Base-by-base conservation (phyloP, 2,329 filamentous ascomycete species). In the Penicillium sclerotigenum region DNA sequence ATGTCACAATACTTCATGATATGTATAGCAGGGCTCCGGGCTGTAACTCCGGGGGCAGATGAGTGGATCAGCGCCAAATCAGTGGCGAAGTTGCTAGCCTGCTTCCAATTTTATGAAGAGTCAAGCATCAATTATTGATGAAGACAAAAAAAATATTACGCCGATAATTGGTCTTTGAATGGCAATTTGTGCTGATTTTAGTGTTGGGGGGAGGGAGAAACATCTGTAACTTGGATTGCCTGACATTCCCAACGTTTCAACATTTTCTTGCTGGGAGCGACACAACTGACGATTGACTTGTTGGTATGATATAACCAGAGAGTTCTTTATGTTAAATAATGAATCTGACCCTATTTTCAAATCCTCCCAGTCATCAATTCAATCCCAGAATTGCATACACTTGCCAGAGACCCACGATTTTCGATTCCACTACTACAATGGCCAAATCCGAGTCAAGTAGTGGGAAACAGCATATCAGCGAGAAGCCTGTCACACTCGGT, bases 381-480 rank as follows among this genome's bases (percentile, higher is more conserved):
- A 11, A 14, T 33, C 26, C 18, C 5, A 9, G 5, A 22, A n/a
- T 20, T 20, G 28, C 31, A 13, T 37, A 13, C 22, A n/a, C 20
- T 28, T 22, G 13, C 9, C 11, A 36, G 33, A 20, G n/a, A 14
- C 16, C 13, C 14, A 11, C 24, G 14, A 20, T 14, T 31, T 31
- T 20, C 10, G 28, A 37, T 16, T 29, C 24, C 31, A 22, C 38
- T 26, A 4, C 43, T 24, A 59, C 11, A 22, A 52, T 57, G 53
- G 47, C 47, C 2, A 38, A 38, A 20, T 4, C 43, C 1, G 43
- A 41, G 48, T 47, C 45, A 36, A 41, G 22, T 37, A 13, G 22
- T 26, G 29, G 34, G 11, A 94, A 93, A 77, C 81, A 85, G 67
- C 90, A 94, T 75, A 92, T 94, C 76, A 85, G 88, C 59, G 90